phyloP scores from a whole-genome alignment of 2,329 filamentous ascomycete genomes.

The Zymoseptoria brevis region DNA sequence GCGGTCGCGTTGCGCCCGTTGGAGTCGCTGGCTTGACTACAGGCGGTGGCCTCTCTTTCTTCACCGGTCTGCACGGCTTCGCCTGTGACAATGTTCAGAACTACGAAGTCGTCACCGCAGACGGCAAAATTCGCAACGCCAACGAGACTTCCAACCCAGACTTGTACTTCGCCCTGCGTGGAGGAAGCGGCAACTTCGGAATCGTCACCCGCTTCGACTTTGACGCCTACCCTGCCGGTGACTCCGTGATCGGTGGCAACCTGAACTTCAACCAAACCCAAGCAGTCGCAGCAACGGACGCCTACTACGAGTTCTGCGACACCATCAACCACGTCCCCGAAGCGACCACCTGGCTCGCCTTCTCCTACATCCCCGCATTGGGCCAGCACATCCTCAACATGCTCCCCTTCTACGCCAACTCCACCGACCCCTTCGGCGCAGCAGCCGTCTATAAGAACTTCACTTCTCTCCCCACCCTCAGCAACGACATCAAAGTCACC shows the following conservation, averaged over 20 bases:
- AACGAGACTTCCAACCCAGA: conserved; percentile 17
- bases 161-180: conserved; percentile 20
- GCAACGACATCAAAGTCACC: neutral
- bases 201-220: conserved; percentile 24
- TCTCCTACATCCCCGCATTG: neutral
- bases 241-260: conserved; percentile 14
- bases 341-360: neutral
- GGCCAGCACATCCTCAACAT: conserved; percentile 1
- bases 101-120: conserved; percentile 23
- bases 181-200: conserved; percentile 26
- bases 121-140: conserved; percentile 19
- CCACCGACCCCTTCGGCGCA: neutral
- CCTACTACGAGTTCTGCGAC: neutral
- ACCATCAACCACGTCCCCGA: neutral
- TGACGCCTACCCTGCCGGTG: conserved; percentile 12
- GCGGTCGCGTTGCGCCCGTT: conserved; percentile 20
- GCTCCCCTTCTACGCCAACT: neutral
- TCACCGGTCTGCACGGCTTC: conserved; percentile 21
- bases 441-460: neutral
- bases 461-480: neutral
- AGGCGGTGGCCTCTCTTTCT: conserved; percentile 25
- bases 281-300: neutral
- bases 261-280: conserved; percentile 7
- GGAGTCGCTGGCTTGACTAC: conserved; percentile 25
- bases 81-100: conserved; percentile 23